phyloP scores from a whole-genome alignment of 164 flowering plant species.

The Tinospora cordifolia region DNA sequence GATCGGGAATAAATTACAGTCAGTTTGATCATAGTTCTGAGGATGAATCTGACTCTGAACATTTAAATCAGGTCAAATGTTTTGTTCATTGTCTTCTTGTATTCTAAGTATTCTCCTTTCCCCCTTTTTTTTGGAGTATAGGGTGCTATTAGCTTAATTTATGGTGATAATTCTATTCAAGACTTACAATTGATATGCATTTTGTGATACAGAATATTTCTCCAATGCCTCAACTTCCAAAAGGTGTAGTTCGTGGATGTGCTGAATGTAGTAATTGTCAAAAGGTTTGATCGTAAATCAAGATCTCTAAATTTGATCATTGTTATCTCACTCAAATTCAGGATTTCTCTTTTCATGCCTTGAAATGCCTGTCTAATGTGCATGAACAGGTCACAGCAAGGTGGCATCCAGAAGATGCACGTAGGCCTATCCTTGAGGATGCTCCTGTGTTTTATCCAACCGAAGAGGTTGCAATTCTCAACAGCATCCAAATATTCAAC shows the following conservation, averaged over 20 bases:
- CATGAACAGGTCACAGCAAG: constrained; percentile 68
- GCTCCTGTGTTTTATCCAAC: constrained; percentile 91
- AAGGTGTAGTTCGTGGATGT: constrained; percentile 89
- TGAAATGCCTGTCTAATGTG: constrained; percentile 8
- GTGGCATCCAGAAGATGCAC: constrained; percentile 74
- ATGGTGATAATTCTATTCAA: too few species aligned
- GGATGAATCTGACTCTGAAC: constrained; percentile 55
- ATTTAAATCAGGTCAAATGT: constrained; percentile 34
- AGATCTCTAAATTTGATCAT: background rate
- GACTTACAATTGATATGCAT: constrained; percentile 4
- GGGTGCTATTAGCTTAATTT: background rate
- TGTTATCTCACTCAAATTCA: background rate
- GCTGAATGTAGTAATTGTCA: constrained; percentile 68
- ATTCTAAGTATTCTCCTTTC: background rate
- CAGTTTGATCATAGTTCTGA: constrained; percentile 41
- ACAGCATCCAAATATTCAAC: too few species aligned
- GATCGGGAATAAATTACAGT: constrained; percentile 58
- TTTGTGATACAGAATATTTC: constrained; percentile 32
- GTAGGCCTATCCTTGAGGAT: constrained; percentile 66
- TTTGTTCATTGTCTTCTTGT: constrained; percentile 12
- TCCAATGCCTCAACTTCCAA: constrained; percentile 44
- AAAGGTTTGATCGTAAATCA: constrained; percentile 43
- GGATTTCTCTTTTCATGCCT: background rate
- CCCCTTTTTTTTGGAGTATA: background rate
- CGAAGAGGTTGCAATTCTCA: constrained; percentile 94